Base-by-base conservation (phyloP, 2,329 filamentous ascomycete genomes). In the Colletotrichum viniferum region DNA sequence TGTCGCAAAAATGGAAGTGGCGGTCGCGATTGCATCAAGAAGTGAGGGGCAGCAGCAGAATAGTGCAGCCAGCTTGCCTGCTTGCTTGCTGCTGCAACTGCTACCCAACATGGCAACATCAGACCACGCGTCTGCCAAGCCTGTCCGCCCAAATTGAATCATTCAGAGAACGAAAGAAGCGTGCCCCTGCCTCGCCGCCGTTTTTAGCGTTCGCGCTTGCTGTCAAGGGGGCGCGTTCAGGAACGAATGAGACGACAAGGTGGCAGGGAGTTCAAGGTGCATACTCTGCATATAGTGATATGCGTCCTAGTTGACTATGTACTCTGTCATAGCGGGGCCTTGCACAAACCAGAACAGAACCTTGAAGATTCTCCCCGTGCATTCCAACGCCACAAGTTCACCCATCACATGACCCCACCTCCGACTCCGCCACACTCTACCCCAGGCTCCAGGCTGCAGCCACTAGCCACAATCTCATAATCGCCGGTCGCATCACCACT, bases 101-200 rank as follows among this genome's bases (percentile, higher is more conserved):
- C 43, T 21, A 48, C 18, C 43, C 43, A 21, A 48, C 43, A 48
- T 12, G 43, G 43, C 43, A 65, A 60, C 52, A 69, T 69, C 73
- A 75, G 73, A 69, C 63, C 73, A 75, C 69, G 38, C 58, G 58
- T 52, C 73, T 69, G 55, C 63, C 72, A 74, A 67, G 68, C 28
- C 24, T 60, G 30, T 30, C 32, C 32, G 12, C 12, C 4, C 52
- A 52, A 30, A 16, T 48, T 34, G 32, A 67, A 52, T 72, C 69
- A 71, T 61, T 30, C 55, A 30, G 60, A 64, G 21, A 55, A 4
- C 26, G 58, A 16, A n/a, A 48, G 18, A 48, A 48, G 43, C 43
- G 43, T 26, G 34, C n/a, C 71, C 71, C 65, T 72, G 56, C 34
- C 56, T 62, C 13, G 64, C 26, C 12, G n/a, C 38, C 30, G 24